Evolutionary conservation across 164 flowering plant genomes (phyloP), one percentile per base, ranked within the genome.

Genomic region (Chimonanthus salicifolius): DNA sequence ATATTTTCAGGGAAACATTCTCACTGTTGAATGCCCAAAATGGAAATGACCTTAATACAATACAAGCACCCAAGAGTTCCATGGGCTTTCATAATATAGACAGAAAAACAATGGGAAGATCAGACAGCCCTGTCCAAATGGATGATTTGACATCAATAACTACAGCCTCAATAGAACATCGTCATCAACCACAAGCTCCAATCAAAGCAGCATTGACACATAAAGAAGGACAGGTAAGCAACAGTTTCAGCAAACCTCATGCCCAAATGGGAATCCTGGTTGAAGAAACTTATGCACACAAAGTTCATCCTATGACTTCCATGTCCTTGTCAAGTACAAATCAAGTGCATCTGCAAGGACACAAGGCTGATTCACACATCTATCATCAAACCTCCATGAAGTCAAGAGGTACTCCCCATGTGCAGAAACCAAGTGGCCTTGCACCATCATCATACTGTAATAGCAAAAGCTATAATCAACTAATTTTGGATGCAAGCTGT

Each of bases 101-200:
- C 60, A 76, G 63, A 49, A 72, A 44, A 58, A 80, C 75, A 62
- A 87, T 82, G 60, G 86, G 77, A 77, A 84, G 92, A 79, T 76
- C 90, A 33, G 84, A 76, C 49, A 84, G 66, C 46, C 58, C 76
- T n/a, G 82, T 82, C 60, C 75, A 75, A 20, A 78, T 75, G 16
- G 78, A 79, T 13, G 77, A 83, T 69, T 64, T 77, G 68, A 74
- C 75, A 71, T 81, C 86, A 16, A 79, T 78, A 47, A 75, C 54
- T 21, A 13, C 60, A 54, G 81, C 77, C 74, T 64, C 76, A 64
- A 47, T 74, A 43, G 68, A 71, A 10, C 73, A 68, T 80, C 76
- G 21, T 7, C 73, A 74, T 63, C 54, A 68, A 49, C 76, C 76
- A 20, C 20, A 6, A 4, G 48, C 68, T 66, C 65, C 78, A 43